Evolutionary conservation across 805 yeast genomes (phyloP).

Genomic region (Lachancea sp.): DNA sequence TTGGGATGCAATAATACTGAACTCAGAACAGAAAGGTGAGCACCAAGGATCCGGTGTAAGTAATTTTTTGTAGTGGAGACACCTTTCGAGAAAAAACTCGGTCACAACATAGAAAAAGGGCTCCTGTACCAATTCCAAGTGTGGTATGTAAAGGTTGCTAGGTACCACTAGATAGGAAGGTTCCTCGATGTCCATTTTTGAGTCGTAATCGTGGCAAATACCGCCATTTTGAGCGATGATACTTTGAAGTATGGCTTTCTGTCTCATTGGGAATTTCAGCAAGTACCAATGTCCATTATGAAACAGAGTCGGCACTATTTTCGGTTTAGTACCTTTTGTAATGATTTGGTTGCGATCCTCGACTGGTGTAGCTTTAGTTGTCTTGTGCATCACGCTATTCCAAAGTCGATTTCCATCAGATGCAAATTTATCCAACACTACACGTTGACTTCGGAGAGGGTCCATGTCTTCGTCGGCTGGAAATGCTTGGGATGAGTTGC

Average conservation of each 20-base stretch:
- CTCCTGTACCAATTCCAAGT: slow-evolving; percentile 4
- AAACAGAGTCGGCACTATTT: slow-evolving; percentile 11
- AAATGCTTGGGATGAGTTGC: background rate
- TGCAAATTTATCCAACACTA: slow-evolving; percentile 21
- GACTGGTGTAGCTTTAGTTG: slow-evolving; percentile 3
- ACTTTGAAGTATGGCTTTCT: slow-evolving; percentile 17
- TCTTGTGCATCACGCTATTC: slow-evolving; percentile 24
- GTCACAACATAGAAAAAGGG: slow-evolving; percentile 40
- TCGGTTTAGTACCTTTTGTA: background rate
- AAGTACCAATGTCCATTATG: slow-evolving; percentile 14
- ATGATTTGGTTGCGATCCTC: background rate
- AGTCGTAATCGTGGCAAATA: slow-evolving; percentile 1
- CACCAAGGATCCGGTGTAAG: slow-evolving; percentile 58
- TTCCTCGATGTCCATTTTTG: background rate
- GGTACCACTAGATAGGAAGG: slow-evolving; percentile 20
- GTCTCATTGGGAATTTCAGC: slow-evolving; percentile 17
- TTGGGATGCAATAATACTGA: slow-evolving; percentile 26
- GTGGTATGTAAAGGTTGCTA: slow-evolving; percentile 10
- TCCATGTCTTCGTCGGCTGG: background rate
- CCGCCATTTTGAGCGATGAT: slow-evolving; percentile 28
- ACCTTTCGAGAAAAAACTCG: slow-evolving; percentile 77
- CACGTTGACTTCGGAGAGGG: slow-evolving; percentile 2
- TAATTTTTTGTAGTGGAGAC: slow-evolving; percentile 49
- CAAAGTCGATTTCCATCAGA: slow-evolving; percentile 27
- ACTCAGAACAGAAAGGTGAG: slow-evolving; percentile 38